Conservation (phyloP, 495 filamentous ascomycete genomes). For the Xylaria cubensis region DNA sequence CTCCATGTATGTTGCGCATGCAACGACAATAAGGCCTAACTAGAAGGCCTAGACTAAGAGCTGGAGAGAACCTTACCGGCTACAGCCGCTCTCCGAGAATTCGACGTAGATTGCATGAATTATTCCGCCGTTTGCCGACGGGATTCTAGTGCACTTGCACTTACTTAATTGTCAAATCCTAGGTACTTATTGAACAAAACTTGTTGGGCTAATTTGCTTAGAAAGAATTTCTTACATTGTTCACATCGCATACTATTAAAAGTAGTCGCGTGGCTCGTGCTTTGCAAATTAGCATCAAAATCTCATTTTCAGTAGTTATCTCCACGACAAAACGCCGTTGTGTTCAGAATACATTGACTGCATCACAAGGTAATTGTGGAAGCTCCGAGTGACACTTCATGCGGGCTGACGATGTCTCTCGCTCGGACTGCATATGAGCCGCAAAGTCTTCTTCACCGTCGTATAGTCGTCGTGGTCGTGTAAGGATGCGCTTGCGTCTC, state of each 20-base stretch:
- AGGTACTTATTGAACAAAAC: too few species aligned
- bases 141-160: background rate
- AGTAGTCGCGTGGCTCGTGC: background rate
- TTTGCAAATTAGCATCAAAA: background rate
- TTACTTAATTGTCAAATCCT: too few species aligned
- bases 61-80: constrained; percentile 1
- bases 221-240: background rate
- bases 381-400: background rate
- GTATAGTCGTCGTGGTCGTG: background rate
- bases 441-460: background rate
- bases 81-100: constrained; percentile 20
- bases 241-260: background rate
- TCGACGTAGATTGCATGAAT: background rate
- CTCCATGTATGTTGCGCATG: background rate
- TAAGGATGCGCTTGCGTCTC: background rate
- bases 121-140: constrained; percentile 22
- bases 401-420: background rate
- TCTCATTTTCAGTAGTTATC: background rate
- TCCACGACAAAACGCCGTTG: background rate
- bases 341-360: background rate
- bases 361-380: background rate
- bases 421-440: background rate
- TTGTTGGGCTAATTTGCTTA: too few species aligned
- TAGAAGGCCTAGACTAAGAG: background rate
- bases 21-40: background rate